phyloP scores from a whole-genome alignment of 1,284 basidiomycete species.

The Vanrija sp. region DNA sequence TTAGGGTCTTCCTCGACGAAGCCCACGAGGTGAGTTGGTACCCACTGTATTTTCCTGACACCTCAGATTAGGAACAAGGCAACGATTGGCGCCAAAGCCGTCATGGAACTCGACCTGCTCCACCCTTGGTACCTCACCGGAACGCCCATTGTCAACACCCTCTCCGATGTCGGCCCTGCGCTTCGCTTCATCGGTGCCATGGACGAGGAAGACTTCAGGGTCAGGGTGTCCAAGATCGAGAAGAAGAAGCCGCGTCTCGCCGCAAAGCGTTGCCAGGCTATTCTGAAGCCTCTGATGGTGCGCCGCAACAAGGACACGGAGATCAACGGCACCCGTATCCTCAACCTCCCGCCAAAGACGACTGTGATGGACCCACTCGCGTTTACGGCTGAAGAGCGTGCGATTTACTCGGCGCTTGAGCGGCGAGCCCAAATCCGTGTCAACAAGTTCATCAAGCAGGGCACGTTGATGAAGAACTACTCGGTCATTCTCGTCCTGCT shows the following conservation, averaged over 20 bases:
- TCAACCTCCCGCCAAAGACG: conserved; percentile 39
- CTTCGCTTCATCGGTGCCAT: conserved; percentile 35
- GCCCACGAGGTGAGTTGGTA: conserved; percentile 31
- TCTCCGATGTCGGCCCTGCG: conserved; percentile 20
- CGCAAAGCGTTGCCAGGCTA: conserved; percentile 39
- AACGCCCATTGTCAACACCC: conserved; percentile 37
- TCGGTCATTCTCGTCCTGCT: conserved; percentile 38
- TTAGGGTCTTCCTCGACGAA: conserved; percentile 50
- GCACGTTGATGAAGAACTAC: conserved; percentile 48
- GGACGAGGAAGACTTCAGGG: conserved; percentile 33
- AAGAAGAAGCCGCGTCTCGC: conserved; percentile 37
- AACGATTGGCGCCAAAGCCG: conserved; percentile 35
- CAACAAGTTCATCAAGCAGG: conserved; percentile 42
- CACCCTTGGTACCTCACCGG: conserved; percentile 44
- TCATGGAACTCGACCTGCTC: conserved; percentile 29
- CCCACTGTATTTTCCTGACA: background rate
- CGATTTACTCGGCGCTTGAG: conserved; percentile 44
- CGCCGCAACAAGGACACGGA: conserved; percentile 44
- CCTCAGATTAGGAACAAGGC: conserved; percentile 31
- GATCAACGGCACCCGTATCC: conserved; percentile 41
- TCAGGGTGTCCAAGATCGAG: conserved; percentile 25
- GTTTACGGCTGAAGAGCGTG: conserved; percentile 44
- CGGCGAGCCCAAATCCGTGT: conserved; percentile 38
- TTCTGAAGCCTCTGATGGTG: conserved; percentile 34
- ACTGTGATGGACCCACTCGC: conserved; percentile 32